phyloP scores from a whole-genome alignment of 768 basidiomycete species.

The Leccinellum albellum region DNA sequence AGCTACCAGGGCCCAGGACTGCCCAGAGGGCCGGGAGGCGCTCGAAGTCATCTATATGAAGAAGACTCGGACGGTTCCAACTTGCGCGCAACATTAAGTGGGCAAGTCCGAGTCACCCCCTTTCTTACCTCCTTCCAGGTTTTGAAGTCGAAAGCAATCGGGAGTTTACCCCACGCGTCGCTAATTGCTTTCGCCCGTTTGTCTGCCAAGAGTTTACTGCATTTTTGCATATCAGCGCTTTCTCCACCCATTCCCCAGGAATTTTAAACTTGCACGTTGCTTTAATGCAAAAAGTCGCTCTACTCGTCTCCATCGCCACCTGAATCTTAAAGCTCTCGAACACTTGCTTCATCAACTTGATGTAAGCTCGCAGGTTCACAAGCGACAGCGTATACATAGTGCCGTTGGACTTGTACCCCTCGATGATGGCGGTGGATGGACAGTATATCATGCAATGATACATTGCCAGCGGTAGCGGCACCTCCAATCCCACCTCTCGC shows the following conservation, averaged over 20 bases:
- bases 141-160: constrained; percentile 4
- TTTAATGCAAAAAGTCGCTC: rapidly evolving
- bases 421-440: neutral
- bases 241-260: neutral
- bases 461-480: constrained; percentile 6
- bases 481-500: neutral
- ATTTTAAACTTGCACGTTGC: rapidly evolving
- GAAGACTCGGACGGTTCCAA: neutral
- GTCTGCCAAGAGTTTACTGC: neutral
- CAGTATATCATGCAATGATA: neutral
- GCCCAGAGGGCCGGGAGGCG: too few relatives aligned
- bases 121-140: constrained; percentile 1
- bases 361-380: constrained; percentile 3
- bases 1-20: too few relatives aligned
- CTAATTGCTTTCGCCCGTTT: neutral
- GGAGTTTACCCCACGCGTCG: neutral
- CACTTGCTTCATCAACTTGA: constrained; percentile 1
- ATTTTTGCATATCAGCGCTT: neutral
- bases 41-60: neutral
- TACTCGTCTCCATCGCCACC: neutral
- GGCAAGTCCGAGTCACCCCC: neutral
- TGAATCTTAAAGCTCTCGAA: neutral
- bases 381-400: neutral
- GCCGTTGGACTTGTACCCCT: constrained; percentile 2
- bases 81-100: neutral